Evolutionary conservation across 768 basidiomycete species (phyloP), one percentile per base, ranked within the genome.

Genomic region (Artomyces pyxidatus): DNA sequence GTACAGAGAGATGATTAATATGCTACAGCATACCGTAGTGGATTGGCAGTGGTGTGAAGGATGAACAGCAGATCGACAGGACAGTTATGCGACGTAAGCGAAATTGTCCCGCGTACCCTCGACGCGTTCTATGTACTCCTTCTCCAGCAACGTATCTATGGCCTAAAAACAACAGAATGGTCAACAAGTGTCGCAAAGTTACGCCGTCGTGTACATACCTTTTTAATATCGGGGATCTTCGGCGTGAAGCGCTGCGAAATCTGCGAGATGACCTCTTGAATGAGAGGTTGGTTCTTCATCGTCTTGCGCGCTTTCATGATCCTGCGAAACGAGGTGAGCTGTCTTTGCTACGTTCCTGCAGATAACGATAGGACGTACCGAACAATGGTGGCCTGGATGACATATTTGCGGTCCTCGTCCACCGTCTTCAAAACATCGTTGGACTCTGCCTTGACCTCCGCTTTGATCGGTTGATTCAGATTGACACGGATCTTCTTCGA

Each of bases 231-330:
- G 2, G 90, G 83, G 45, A 97, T 88, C 72, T 91, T 93, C 21
- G 95, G 94, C 7, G 86, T 78, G 66, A 94, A 94, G 45, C 91
- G 78, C 58, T 85, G 78, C 7, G 87, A 83, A 57, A 94, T 87
- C 65, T 92, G 88, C 10, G 86, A 83, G 56, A 90, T 88, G 52
- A 93, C 89, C 62, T 95, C 92, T 60, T 85, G 84, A 55, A 94
- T 91, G 58, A 94, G 66, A 0, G 81, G 74, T 60, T 94, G 89
- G 68, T 93, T 91, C 76, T 93, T 94, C 84, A 94, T 86, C 54
- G 85, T 87, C 78, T 92, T 92, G 28, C 90, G 80, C 23, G 91
- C 89, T 68, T 94, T 94, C 92, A 94, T 94, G 64, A 95, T 89
- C 42, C 89, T 89, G 52, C 3, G 40, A 16, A 51, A 7, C 38